phyloP scores from a whole-genome alignment of 2,329 filamentous ascomycete genomes.

The Colletotrichum sp. region DNA sequence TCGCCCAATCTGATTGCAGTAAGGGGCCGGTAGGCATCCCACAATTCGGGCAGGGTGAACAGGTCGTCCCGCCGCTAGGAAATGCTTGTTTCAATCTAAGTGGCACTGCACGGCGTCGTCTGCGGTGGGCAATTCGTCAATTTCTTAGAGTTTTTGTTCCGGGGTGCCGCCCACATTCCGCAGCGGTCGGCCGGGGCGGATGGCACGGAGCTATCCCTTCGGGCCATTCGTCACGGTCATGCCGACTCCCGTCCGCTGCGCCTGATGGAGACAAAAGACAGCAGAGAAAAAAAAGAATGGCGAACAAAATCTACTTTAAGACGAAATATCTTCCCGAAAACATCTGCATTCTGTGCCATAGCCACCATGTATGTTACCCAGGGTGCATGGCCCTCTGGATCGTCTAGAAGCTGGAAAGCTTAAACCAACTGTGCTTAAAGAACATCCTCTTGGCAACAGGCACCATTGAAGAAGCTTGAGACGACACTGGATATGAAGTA shows the following conservation, averaged over 20 bases:
- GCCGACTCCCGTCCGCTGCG: not conserved
- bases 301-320: not conserved
- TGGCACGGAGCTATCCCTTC: not conserved
- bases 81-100: conserved; percentile 1
- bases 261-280: not conserved
- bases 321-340: not conserved
- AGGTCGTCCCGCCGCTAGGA: not conserved
- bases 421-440: not conserved
- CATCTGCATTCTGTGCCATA: not conserved
- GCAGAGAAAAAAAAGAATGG: not conserved
- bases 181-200: not conserved
- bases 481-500: not conserved
- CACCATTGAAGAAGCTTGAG: not conserved
- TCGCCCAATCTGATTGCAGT: not conserved
- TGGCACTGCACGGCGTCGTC: not conserved
- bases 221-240: not conserved
- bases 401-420: not conserved
- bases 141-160: not conserved
- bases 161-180: conserved; percentile 1
- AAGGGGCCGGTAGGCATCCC: not conserved
- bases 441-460: not conserved
- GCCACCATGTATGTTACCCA: not conserved
- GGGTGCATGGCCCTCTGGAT: not conserved
- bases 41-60: not conserved
- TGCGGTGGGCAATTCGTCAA: not conserved